These are phyloP conservation scores for Trichoderma sp. DNA, from an alignment of 2,329 filamentous ascomycete genomes.

Conservation along the genomic window DNA sequence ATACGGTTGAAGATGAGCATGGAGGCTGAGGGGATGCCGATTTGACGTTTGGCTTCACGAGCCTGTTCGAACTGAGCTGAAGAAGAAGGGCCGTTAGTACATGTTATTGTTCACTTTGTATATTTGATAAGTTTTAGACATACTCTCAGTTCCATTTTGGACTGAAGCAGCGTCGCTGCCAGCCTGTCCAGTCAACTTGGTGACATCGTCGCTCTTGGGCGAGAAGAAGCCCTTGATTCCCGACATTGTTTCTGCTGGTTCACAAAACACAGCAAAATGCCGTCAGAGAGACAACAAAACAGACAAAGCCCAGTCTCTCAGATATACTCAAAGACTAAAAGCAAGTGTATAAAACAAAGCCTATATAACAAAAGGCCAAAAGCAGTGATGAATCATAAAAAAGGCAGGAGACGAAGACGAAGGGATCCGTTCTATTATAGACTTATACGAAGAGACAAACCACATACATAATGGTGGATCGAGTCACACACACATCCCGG, in stretches of 20 bases:
- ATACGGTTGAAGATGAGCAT: conserved; percentile 65
- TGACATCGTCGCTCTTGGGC: conserved; percentile 3
- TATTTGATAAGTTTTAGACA: neutral
- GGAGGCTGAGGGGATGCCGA: conserved; percentile 53
- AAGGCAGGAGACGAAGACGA: neutral
- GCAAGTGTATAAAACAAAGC: neutral
- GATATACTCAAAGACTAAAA: neutral
- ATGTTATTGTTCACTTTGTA: neutral
- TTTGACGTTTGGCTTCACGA: conserved; percentile 52
- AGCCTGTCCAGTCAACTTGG: neutral
- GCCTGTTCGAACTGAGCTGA: conserved; percentile 38
- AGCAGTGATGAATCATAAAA: neutral
- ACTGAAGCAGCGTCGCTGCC: conserved; percentile 14
- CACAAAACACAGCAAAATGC: neutral
- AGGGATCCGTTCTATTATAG: neutral
- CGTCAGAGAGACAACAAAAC: neutral
- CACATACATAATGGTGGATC: neutral
- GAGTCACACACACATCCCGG: neutral
- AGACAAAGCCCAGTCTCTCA: neutral
- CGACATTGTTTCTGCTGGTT: neutral
- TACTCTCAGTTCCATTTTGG: conserved; percentile 12
- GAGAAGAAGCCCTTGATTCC: neutral
- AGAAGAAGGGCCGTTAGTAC: neutral
- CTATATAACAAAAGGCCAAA: neutral
- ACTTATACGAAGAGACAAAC: neutral